These are phyloP conservation scores for Colletotrichum sp. DNA, from an alignment of 2,329 filamentous ascomycete species.

Conservation along the genomic window DNA sequence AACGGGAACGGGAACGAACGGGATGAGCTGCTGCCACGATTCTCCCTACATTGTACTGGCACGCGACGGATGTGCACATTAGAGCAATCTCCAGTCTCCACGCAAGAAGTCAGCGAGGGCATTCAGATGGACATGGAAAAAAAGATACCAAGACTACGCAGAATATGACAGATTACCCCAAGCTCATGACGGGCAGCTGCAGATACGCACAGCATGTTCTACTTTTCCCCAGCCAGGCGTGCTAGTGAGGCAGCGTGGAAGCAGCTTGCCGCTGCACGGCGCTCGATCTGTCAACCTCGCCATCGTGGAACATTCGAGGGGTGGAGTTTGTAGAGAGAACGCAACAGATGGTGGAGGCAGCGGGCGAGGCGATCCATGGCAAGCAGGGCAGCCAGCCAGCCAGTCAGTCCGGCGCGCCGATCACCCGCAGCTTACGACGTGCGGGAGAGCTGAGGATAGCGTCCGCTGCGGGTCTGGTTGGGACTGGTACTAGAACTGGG, in stretches of 20 bases:
- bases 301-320: neutral
- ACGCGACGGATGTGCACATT: neutral
- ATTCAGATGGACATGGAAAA: neutral
- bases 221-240: neutral
- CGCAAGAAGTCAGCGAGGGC: neutral
- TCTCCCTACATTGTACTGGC: neutral
- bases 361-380: neutral
- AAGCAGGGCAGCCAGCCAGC: neutral
- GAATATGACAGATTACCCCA: neutral
- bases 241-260: neutral
- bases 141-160: slow-evolving; percentile 6
- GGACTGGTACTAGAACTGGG: neutral
- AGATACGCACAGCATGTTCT: neutral
- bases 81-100: neutral
- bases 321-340: neutral
- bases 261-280: slow-evolving; percentile 15
- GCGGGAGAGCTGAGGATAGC: neutral
- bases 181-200: neutral
- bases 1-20: neutral
- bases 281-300: slow-evolving; percentile 1
- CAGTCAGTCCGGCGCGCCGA: neutral
- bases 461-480: neutral
- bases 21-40: neutral
- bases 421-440: neutral
- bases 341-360: neutral